Percentiles rank a stretch among this genome's conserved stretches.
Conservation (phyloP, 1,139 yeast species). For the Blastobotrys apis region DNA sequence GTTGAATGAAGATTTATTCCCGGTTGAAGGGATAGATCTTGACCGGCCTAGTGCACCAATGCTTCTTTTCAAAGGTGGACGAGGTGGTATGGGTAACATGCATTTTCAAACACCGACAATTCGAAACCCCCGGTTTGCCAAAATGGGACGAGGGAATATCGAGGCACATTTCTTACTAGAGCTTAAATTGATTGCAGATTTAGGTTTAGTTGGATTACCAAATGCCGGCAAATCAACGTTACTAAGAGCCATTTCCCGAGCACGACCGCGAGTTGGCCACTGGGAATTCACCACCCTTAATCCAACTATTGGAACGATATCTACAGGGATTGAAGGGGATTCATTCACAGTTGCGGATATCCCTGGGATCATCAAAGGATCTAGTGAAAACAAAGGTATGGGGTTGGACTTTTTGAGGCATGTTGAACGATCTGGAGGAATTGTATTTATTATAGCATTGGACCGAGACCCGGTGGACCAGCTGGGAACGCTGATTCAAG, state of each 20-base stretch:
- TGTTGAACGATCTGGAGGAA: constrained; percentile 83
- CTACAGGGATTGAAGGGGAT: constrained; percentile 60
- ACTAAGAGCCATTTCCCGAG: constrained; percentile 80
- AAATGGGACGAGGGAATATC: constrained; percentile 67
- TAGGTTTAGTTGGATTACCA: constrained; percentile 92
- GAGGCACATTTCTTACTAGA: constrained; percentile 71
- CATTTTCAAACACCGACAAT: constrained; percentile 80
- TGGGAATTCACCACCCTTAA: constrained; percentile 95
- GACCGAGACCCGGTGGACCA: constrained; percentile 67
- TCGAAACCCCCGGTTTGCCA: constrained; percentile 85
- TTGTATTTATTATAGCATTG: constrained; percentile 80
- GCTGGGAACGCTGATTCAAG: constrained; percentile 55
- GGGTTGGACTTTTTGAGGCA: constrained; percentile 90
- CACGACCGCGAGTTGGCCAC: constrained; percentile 88
- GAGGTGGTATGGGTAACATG: constrained; percentile 95
- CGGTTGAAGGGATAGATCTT: constrained; percentile 74
- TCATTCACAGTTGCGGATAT: constrained; percentile 91
- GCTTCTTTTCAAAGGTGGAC: constrained; percentile 76
- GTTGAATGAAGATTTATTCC: constrained; percentile 60
- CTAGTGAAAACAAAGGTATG: constrained; percentile 77
- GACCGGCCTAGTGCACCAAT: constrained; percentile 62
- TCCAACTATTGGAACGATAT: constrained; percentile 88
- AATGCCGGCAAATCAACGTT: constrained; percentile 95
- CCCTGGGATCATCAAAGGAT: constrained; percentile 91
- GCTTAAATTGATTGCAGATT: constrained; percentile 80